Evolutionary conservation across 805 yeast species (phyloP).

Genomic region (Suhomyces emberorum): DNA sequence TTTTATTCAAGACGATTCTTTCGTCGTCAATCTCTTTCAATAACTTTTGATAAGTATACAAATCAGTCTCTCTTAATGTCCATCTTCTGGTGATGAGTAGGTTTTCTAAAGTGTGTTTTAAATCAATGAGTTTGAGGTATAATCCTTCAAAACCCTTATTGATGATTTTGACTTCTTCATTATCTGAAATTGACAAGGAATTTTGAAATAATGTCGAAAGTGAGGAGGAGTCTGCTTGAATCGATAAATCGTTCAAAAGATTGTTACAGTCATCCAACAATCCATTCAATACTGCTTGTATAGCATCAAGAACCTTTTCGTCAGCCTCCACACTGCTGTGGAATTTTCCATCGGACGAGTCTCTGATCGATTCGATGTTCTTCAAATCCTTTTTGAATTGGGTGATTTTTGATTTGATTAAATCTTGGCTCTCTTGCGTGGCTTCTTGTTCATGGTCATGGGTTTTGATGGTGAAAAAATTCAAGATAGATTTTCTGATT

Average conservation of each 20-base stretch:
- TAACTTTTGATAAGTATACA: slow-evolving; percentile 75
- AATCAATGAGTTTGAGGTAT: slow-evolving; percentile 59
- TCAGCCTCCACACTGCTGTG: slow-evolving; percentile 16
- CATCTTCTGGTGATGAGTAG: slow-evolving; percentile 90
- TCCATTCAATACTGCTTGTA: slow-evolving; percentile 60
- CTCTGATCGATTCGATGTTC: slow-evolving; percentile 40
- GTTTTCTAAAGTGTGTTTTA: slow-evolving; percentile 76
- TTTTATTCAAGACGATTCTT: slow-evolving; percentile 45
- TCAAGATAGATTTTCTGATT: slow-evolving; percentile 59
- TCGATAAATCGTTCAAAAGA: slow-evolving; percentile 62
- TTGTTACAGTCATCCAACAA: slow-evolving; percentile 81
- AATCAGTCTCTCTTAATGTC: slow-evolving; percentile 95
- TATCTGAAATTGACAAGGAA: slow-evolving; percentile 33
- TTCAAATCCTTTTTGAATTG: slow-evolving; percentile 24
- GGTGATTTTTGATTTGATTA: slow-evolving; percentile 13
- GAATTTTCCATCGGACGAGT: slow-evolving; percentile 52
- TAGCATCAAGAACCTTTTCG: slow-evolving; percentile 18
- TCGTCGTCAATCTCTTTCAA: slow-evolving; percentile 71
- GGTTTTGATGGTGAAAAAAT: slow-evolving; percentile 22
- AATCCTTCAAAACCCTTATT: slow-evolving; percentile 42
- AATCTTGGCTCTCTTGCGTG: background rate
- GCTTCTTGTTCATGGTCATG: background rate
- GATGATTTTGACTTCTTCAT: slow-evolving; percentile 24
- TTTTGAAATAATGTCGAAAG: slow-evolving; percentile 22
- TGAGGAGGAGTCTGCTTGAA: slow-evolving; percentile 33